A percentile compares a stretch with the other conserved stretches of the same genome.
Conservation (phyloP, 495 filamentous ascomycete species). For the Hyaloscypha finlandica region DNA sequence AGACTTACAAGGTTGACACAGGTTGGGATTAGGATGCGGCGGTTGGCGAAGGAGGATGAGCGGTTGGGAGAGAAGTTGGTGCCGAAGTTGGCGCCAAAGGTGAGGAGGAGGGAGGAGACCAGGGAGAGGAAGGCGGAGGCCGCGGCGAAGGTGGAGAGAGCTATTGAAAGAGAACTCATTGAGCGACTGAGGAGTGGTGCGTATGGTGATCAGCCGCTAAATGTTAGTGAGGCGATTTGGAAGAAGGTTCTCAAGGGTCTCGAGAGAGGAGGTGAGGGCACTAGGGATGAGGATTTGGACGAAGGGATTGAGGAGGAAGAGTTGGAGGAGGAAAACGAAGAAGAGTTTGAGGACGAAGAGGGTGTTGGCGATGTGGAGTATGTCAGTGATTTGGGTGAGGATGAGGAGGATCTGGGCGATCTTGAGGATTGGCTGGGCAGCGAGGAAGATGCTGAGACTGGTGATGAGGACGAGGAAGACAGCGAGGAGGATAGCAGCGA, state of each 20-base stretch:
- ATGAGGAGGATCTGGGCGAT: constrained; percentile 47
- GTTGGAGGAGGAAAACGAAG: constrained; percentile 64
- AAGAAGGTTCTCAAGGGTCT: constrained; percentile 93
- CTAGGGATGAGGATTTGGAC: constrained; percentile 85
- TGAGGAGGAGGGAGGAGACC: constrained; percentile 82
- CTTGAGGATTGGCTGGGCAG: constrained; percentile 40
- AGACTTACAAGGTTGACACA: constrained; percentile 91
- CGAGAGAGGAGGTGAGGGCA: constrained; percentile 82
- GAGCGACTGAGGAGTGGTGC: constrained; percentile 89
- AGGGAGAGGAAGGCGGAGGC: constrained; percentile 91
- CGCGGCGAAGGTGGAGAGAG: constrained; percentile 92
- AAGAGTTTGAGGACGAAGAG: constrained; percentile 66
- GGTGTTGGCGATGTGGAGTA: constrained; percentile 84
- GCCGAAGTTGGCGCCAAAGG: constrained; percentile 89
- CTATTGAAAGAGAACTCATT: constrained; percentile 94
- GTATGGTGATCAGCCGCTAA: constrained; percentile 92
- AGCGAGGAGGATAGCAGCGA: constrained; percentile 51
- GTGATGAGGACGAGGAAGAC: constrained; percentile 46
- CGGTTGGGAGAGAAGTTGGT: constrained; percentile 88
- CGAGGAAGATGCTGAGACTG: constrained; percentile 52
- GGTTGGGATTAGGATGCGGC: constrained; percentile 83
- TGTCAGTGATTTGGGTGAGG: constrained; percentile 62
- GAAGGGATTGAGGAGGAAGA: constrained; percentile 82
- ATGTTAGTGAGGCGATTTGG: constrained; percentile 93
- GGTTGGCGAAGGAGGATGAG: constrained; percentile 84